Evolutionary conservation across 1,284 basidiomycete species (phyloP), one percentile per base, ranked within the genome.

Genomic region (Puccinia novopanici): DNA sequence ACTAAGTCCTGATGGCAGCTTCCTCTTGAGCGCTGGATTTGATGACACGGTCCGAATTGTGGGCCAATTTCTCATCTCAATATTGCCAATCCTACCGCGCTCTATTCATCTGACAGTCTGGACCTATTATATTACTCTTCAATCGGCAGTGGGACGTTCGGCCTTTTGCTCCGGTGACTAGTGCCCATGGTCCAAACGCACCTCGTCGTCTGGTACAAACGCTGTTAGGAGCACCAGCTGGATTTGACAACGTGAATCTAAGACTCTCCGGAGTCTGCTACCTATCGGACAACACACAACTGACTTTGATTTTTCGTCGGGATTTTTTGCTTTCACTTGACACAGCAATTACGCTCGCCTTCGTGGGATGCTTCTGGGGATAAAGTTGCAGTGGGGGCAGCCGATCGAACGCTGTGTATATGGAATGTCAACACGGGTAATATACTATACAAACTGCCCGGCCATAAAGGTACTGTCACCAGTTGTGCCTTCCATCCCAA

Each of bases 401-500:
- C 76, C 4, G 76, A 79, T 72, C 76, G 76, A 22, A 70, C 76
- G 22, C 42, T 79, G 34, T 68, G 61, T 37, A 72, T 79, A 40
- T 79, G 76, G 76, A 65, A 79, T 34, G 76, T 61, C 19, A 45
- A 61, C 22, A 65, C 55, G 10, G 57, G 59, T 19, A 80, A 82
- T 22, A 84, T 85, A 6, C 68, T 85, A 57, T 85, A 84, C 82
- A 85, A 85, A 80, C 81, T 86, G 30, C 85, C 85, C 2, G 85
- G 85, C 4, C 85, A 86, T 75, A 83, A 82, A 77, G 85, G 85
- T 3, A 85, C 85, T 0, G 84, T 84, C 61, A 86, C 85, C 0
- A 84, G 84, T 1, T 84, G 84, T 13, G 83, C 83, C n/a, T 82
- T 85, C 65, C 85, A 86, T 82, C 85, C 85, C 0, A 82, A 71